phyloP scores from a whole-genome alignment of 2,329 filamentous ascomycete genomes.

The Ploettnerulaceae sp. region DNA sequence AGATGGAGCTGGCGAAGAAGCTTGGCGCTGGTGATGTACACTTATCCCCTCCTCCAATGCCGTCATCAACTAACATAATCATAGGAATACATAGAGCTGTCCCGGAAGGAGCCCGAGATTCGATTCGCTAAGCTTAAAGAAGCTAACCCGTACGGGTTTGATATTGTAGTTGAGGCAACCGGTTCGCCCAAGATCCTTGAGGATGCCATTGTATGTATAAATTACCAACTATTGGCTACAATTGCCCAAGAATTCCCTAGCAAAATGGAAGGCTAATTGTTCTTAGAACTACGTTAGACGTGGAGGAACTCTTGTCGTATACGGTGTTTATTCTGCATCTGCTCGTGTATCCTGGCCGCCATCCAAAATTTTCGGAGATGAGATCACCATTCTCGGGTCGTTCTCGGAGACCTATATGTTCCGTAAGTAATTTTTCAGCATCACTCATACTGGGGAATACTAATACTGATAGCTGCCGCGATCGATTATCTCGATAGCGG shows the following conservation, averaged over 20 bases:
- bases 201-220: too few species aligned
- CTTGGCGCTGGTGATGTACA: slow-evolving; percentile 47
- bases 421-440: slow-evolving; percentile 38
- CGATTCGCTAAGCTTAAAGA: slow-evolving; percentile 59
- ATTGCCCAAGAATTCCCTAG: slow-evolving; percentile 35
- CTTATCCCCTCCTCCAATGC: not conserved
- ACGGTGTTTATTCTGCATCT: slow-evolving; percentile 60
- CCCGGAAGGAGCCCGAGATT: slow-evolving; percentile 48
- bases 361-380: slow-evolving; percentile 62
- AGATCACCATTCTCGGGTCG: slow-evolving; percentile 68
- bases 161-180: slow-evolving; percentile 68
- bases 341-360: slow-evolving; percentile 64
- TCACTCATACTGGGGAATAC: not conserved
- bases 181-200: slow-evolving; percentile 65
- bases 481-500: slow-evolving; percentile 54
- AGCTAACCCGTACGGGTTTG: slow-evolving; percentile 67
- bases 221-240: too few species aligned
- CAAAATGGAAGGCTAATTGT: not conserved
- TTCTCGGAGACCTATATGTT: slow-evolving; percentile 74
- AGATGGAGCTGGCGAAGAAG: slow-evolving; percentile 63
- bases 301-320: slow-evolving; percentile 58
- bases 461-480: slow-evolving; percentile 44
- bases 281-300: too few species aligned
- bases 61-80: not conserved
- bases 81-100: slow-evolving; percentile 46